Evolutionary conservation across 495 filamentous ascomycete species (phyloP), one percentile per base, ranked within the genome.

Genomic region (Trypethelium eluteriae): DNA sequence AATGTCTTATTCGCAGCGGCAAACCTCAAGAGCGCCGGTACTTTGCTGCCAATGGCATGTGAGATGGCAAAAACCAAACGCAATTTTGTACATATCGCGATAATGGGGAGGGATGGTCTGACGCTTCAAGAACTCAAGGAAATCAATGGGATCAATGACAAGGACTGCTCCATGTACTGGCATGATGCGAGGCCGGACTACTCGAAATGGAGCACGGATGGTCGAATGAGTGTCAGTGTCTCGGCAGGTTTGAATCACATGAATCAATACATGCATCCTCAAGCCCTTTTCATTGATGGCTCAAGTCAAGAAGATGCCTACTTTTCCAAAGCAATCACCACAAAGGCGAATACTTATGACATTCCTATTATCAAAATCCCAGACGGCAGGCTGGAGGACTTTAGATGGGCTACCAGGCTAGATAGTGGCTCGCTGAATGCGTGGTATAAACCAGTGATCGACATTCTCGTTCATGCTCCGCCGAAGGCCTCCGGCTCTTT

Each of bases 401-500:
- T 95, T 38, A 81, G 84, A 74, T 96, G 92, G 92, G 81, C 94
- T 25, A 84, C 90, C 2, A 81, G 84, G 63, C 77, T 96, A 44
- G 89, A 93, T 70, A 86, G 86, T 66, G 79, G 81, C 62, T 86
- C 90, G 39, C 78, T 96, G 64, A 80, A 76, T 74, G 89, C 81
- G 38, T 96, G 91, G 91, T 86, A 90, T 70, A 83, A 84, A 53
- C 76, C 88, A 5, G 83, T 79, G 46, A 80, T 96, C 61, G 89
- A 95, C 64, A 88, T 96, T 34, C 74, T 93, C 9, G 84, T 96
- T 39, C 87, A 91, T 62, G 88, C 88, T n/a, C 80, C 86, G 12
- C 74, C 83, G 7, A 80, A 84, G 2, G 83, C 85, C 36, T 85
- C 89, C 9, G 89, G 90, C 2, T 88, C 87, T 59, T 68, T 96